These are phyloP conservation scores for Alternaria ethzedia DNA, from an alignment of 2,329 filamentous ascomycete genomes.

Conservation along the genomic window DNA sequence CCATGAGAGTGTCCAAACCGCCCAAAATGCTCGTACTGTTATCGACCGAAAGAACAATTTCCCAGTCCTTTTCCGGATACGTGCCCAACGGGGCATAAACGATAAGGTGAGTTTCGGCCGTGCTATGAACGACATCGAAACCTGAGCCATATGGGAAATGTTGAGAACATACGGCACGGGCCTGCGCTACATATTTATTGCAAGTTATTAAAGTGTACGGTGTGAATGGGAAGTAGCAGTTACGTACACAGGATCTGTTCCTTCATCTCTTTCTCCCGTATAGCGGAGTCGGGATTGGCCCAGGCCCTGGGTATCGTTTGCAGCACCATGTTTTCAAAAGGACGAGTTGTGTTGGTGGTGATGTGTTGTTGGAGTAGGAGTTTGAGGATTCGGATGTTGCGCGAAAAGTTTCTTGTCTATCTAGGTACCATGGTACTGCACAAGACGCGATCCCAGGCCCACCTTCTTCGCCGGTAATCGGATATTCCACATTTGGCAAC, in stretches of 20 bases:
- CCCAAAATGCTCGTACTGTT: too few relatives aligned
- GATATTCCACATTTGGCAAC: fast-evolving
- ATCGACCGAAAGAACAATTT: too few relatives aligned
- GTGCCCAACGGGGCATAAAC: too few relatives aligned
- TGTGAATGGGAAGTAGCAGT: too few relatives aligned
- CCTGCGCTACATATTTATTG: fast-evolving
- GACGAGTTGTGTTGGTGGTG: not conserved
- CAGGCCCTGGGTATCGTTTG: fast-evolving
- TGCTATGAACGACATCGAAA: too few relatives aligned
- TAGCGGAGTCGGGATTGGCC: not conserved
- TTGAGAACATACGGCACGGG: too few relatives aligned
- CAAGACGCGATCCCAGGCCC: not conserved
- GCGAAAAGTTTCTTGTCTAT: not conserved
- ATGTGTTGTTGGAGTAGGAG: not conserved
- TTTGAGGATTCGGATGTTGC: not conserved
- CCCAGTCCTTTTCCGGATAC: too few relatives aligned
- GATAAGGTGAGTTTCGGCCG: too few relatives aligned
- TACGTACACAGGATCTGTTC: not conserved
- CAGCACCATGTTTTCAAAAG: too few relatives aligned
- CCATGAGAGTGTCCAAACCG: not conserved
- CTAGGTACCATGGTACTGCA: not conserved
- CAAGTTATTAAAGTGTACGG: too few relatives aligned
- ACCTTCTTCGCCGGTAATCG: not conserved
- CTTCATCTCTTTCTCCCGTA: not conserved
- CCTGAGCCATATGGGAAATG: too few relatives aligned